Conservation (phyloP, 192 early-diverging fungal genomes). For the Rhizophlyctis rosea region DNA sequence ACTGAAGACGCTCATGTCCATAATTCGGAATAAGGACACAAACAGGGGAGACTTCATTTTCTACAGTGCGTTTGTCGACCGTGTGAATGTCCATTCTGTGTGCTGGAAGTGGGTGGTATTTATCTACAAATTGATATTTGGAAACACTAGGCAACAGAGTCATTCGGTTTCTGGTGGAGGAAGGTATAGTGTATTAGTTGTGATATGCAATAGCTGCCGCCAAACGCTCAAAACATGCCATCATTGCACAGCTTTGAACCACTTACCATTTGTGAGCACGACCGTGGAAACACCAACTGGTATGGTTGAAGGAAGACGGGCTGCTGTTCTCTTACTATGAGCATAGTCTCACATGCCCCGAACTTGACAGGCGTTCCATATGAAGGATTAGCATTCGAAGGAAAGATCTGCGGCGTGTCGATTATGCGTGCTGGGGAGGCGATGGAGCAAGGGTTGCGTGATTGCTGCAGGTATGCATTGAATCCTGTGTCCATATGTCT, state of each 20-base stretch:
- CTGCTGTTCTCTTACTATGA: neutral
- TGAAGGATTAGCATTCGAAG: slow-evolving; percentile 73
- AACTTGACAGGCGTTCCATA: slow-evolving; percentile 48
- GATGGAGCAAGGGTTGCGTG: slow-evolving; percentile 81
- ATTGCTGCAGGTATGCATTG: slow-evolving; percentile 71
- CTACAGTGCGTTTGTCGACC: slow-evolving; percentile 54
- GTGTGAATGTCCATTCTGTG: too few species aligned
- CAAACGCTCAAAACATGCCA: neutral
- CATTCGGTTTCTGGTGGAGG: slow-evolving; percentile 83
- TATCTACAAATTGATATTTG: too few species aligned
- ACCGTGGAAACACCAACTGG: slow-evolving; percentile 77
- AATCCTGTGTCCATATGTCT: slow-evolving; percentile 2
- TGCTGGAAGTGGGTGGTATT: too few species aligned
- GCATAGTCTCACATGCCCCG: neutral
- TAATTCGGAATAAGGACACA: slow-evolving; percentile 71
- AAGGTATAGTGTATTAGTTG: slow-evolving; percentile 64
- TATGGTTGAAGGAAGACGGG: slow-evolving; percentile 10
- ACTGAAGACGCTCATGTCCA: slow-evolving; percentile 49
- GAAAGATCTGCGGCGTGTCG: slow-evolving; percentile 89
- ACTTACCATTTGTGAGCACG: slow-evolving; percentile 81
- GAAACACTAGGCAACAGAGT: slow-evolving; percentile 28
- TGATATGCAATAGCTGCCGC: too few species aligned
- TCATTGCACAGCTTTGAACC: slow-evolving; percentile 77
- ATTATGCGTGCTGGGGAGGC: slow-evolving; percentile 97
- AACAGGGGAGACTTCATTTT: slow-evolving; percentile 91